phyloP scores from a whole-genome alignment of 108 stramenopile species.

The Cyclostephanos invisitatus region DNA sequence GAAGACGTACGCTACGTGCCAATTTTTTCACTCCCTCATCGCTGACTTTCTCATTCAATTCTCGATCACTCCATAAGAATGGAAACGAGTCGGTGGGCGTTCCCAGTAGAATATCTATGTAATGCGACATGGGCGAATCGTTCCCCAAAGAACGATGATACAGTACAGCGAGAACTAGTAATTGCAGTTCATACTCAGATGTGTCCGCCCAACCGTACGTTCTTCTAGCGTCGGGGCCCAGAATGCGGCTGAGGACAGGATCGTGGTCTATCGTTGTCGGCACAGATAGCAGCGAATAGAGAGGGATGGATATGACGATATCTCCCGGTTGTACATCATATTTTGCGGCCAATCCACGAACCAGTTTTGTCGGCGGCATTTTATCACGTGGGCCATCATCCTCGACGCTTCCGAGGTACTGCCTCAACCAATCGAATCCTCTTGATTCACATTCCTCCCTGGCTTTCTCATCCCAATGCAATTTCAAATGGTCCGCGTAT shows the following conservation, averaged over 20 bases:
- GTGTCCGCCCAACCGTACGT: constrained; percentile 63
- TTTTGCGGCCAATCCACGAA: constrained; percentile 76
- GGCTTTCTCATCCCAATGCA: constrained; percentile 50
- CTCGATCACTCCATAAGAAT: constrained; percentile 64
- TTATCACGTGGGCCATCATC: not conserved
- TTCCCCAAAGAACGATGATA: constrained; percentile 65
- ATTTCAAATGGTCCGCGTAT: constrained; percentile 63
- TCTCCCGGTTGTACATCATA: constrained; percentile 63
- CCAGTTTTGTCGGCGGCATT: constrained; percentile 42
- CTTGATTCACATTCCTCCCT: constrained; percentile 26
- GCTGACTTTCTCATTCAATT: constrained; percentile 31
- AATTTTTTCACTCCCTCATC: constrained; percentile 53
- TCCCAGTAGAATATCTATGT: constrained; percentile 56
- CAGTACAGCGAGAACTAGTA: constrained; percentile 70
- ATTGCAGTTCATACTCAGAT: constrained; percentile 65
- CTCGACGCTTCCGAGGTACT: constrained; percentile 16
- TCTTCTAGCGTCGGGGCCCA: constrained; percentile 61
- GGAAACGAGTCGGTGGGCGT: constrained; percentile 58
- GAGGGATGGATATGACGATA: constrained; percentile 71
- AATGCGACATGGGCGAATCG: constrained; percentile 56
- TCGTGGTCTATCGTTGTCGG: constrained; percentile 78
- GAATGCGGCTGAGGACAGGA: constrained; percentile 57
- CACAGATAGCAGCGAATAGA: constrained; percentile 66
- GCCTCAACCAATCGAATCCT: constrained; percentile 42
- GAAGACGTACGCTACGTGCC: constrained; percentile 60